phyloP scores from a whole-genome alignment of 202 grass and related monocot species.

The Setaria italica region DNA sequence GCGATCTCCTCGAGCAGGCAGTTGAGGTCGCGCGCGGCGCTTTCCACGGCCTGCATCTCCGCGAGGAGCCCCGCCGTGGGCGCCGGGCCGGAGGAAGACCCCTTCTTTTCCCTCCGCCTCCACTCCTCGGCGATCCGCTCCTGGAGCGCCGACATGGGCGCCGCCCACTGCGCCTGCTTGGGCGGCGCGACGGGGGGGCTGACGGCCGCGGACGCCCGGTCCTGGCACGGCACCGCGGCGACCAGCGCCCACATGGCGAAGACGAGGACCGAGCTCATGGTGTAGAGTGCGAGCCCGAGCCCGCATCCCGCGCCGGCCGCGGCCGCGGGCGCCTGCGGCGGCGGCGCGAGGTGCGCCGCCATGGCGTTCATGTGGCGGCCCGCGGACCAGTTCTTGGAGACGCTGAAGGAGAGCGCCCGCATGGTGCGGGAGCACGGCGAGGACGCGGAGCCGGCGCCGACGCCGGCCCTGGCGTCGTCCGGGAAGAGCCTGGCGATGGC shows the following conservation, averaged over 20 bases:
- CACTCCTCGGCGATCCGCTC: slow-evolving; percentile 71
- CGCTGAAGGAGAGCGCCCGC: slow-evolving; percentile 62
- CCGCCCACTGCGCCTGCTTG: slow-evolving; percentile 73
- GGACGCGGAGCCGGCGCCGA: neutral
- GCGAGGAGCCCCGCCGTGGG: slow-evolving; percentile 52
- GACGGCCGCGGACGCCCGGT: slow-evolving; percentile 31
- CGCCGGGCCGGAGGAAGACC: slow-evolving; percentile 24
- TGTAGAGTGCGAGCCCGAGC: slow-evolving; percentile 75
- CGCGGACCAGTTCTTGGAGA: slow-evolving; percentile 84
- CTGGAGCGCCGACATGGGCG: slow-evolving; percentile 64
- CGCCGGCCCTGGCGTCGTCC: neutral
- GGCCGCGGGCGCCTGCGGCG: slow-evolving; percentile 10
- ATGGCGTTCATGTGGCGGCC: slow-evolving; percentile 62
- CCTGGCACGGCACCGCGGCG: slow-evolving; percentile 68
- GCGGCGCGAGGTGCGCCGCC: slow-evolving; percentile 66
- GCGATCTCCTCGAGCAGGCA: slow-evolving; percentile 56
- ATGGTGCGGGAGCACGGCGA: slow-evolving; percentile 30
- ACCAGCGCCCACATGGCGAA: slow-evolving; percentile 81
- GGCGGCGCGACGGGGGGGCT: slow-evolving; percentile 49
- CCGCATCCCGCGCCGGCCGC: slow-evolving; percentile 42
- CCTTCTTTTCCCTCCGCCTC: slow-evolving; percentile 62
- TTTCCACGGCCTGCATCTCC: slow-evolving; percentile 80
- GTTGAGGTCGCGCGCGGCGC: slow-evolving; percentile 61
- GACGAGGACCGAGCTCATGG: slow-evolving; percentile 82
- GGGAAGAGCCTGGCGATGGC: slow-evolving; percentile 68